Percentiles rank a stretch among this genome's conserved stretches.
These are phyloP conservation scores for Didymella glomerata DNA, from an alignment of 2,329 filamentous ascomycete species.

Conservation along the genomic window DNA sequence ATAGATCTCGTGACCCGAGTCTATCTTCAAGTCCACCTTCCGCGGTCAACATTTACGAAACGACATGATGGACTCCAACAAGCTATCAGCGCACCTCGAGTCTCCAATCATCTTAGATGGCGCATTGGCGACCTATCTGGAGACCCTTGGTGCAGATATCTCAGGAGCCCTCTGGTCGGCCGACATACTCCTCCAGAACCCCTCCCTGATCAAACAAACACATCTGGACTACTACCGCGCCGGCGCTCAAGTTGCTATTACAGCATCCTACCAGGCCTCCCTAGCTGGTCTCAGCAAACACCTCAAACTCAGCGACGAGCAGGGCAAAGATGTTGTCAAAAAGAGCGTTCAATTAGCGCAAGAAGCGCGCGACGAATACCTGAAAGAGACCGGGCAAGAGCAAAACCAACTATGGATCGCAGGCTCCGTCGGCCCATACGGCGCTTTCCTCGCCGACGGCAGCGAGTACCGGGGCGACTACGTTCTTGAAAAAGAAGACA, in stretches of 20 bases:
- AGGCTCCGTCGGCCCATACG: slow-evolving; percentile 59
- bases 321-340: slow-evolving; percentile 50
- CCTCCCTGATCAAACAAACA: slow-evolving; percentile 53
- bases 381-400: slow-evolving; percentile 18
- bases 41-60: not conserved
- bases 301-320: slow-evolving; percentile 42
- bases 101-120: slow-evolving; percentile 55
- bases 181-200: slow-evolving; percentile 51
- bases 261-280: slow-evolving; percentile 59
- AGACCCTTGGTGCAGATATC: slow-evolving; percentile 55
- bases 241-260: slow-evolving; percentile 59
- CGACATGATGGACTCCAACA: slow-evolving; percentile 8
- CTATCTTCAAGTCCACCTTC: not conserved
- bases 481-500: slow-evolving; percentile 33
- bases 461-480: slow-evolving; percentile 59
- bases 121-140: slow-evolving; percentile 59
- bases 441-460: slow-evolving; percentile 58
- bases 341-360: slow-evolving; percentile 55
- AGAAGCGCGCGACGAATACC: slow-evolving; percentile 48
- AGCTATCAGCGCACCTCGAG: slow-evolving; percentile 32
- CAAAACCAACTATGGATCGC: slow-evolving; percentile 40
- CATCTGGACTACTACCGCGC: slow-evolving; percentile 57
- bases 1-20: not conserved
- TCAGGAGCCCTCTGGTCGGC: slow-evolving; percentile 58
- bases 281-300: slow-evolving; percentile 53